Conservation (phyloP, 2,329 filamentous ascomycete species). For the Coniochaeta sp. region DNA sequence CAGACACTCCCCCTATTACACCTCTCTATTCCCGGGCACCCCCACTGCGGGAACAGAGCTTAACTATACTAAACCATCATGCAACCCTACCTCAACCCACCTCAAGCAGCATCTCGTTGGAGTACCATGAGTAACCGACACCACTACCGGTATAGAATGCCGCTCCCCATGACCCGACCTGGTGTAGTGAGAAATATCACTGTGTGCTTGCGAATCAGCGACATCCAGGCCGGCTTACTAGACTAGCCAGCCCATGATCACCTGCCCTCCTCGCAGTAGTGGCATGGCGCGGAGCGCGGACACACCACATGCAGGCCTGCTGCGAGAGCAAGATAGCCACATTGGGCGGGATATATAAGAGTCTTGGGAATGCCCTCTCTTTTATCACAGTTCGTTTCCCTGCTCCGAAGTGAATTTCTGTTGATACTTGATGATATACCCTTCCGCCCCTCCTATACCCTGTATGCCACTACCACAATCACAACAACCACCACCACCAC, state of each 20-base stretch:
- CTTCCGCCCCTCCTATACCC: not conserved
- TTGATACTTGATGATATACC: not conserved
- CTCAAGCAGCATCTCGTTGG: not conserved
- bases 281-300: not conserved
- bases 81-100: not conserved
- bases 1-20: not conserved
- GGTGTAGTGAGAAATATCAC: not conserved
- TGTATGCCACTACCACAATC: not conserved
- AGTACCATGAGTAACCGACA: not conserved
- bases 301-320: not conserved
- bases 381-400: not conserved
- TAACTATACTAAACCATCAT: not conserved
- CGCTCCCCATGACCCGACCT: not conserved
- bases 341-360: not conserved
- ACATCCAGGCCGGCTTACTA: not conserved
- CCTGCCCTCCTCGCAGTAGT: not conserved
- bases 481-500: no score
- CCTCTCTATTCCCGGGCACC: not conserved
- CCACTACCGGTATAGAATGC: not conserved
- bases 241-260: not conserved
- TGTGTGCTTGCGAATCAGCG: not conserved
- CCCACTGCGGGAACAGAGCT: not conserved
- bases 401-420: not conserved
- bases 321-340: not conserved
- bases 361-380: not conserved